Evolutionary conservation across 176 grass and related monocot genomes (phyloP).

Genomic region (Musa schizocarpa): DNA sequence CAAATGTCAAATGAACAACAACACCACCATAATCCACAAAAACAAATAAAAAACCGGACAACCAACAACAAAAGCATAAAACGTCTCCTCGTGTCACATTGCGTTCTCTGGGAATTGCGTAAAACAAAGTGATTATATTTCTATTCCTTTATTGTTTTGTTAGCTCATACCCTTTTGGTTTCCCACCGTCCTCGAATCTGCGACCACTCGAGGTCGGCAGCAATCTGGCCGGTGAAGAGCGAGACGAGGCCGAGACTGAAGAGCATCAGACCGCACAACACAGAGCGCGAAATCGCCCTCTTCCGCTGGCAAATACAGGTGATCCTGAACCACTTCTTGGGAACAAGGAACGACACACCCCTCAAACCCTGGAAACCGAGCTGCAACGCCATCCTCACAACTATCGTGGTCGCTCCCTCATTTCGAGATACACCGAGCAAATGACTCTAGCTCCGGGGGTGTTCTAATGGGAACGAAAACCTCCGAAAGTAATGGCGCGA

Average conservation of each 20-base stretch:
- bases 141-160: background rate
- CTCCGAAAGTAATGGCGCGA: background rate
- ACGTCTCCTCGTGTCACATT: background rate
- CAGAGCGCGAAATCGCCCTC: conserved; percentile 23
- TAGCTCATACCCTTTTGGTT: conserved; percentile 44
- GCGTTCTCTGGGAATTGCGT: background rate
- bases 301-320: background rate
- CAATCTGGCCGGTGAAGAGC: conserved; percentile 69
- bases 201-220: conserved; percentile 74
- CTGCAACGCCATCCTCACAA: background rate
- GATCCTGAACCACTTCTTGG: background rate
- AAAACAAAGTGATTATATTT: background rate
- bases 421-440: background rate
- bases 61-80: background rate
- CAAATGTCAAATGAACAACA: background rate
- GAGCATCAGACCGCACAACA: conserved; percentile 45
- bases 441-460: background rate
- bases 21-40: background rate
- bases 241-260: conserved; percentile 69
- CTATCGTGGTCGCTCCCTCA: background rate
- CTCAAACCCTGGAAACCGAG: background rate
- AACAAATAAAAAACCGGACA: background rate
- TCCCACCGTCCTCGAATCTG: conserved; percentile 51
- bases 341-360: background rate
- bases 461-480: background rate